These are phyloP conservation scores for Diaporthe aspalathi DNA, from an alignment of 2,329 filamentous ascomycete species.

Conservation along the genomic window DNA sequence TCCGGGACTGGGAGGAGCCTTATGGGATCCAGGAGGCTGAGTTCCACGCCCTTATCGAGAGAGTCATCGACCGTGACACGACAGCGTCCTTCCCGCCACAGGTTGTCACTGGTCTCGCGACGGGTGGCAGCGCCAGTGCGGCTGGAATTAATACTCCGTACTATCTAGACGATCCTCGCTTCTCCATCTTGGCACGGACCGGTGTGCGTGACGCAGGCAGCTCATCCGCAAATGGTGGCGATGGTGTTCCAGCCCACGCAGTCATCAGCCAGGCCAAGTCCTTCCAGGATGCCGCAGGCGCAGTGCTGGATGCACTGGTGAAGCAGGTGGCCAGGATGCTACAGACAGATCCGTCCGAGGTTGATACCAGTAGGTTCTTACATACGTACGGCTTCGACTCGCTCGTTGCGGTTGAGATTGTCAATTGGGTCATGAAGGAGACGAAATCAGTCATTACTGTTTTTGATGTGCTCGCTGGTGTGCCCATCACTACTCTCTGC, in stretches of 20 bases:
- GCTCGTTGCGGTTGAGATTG: slow-evolving; percentile 7
- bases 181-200: slow-evolving; percentile 34
- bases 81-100: slow-evolving; percentile 27
- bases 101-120: slow-evolving; percentile 33
- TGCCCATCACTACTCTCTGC: background rate
- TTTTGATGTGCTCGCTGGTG: slow-evolving; percentile 6
- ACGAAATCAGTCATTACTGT: background rate
- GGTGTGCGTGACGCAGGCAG: background rate
- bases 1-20: slow-evolving; percentile 38
- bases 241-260: background rate
- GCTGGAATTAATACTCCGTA: background rate
- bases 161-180: slow-evolving; percentile 10
- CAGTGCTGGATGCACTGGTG: slow-evolving; percentile 4
- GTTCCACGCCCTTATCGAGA: slow-evolving; percentile 41
- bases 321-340: slow-evolving; percentile 34
- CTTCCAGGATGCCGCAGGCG: background rate
- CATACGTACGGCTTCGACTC: slow-evolving; percentile 15
- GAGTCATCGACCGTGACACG: slow-evolving; percentile 36
- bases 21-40: slow-evolving; percentile 41
- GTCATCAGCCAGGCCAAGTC: slow-evolving; percentile 1
- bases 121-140: background rate
- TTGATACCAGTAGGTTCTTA: background rate
- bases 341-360: slow-evolving; percentile 1
- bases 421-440: slow-evolving; percentile 17
- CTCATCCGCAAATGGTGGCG: background rate